Conservation (phyloP, 2,329 filamentous ascomycete species). For the Colletotrichum tropicale region DNA sequence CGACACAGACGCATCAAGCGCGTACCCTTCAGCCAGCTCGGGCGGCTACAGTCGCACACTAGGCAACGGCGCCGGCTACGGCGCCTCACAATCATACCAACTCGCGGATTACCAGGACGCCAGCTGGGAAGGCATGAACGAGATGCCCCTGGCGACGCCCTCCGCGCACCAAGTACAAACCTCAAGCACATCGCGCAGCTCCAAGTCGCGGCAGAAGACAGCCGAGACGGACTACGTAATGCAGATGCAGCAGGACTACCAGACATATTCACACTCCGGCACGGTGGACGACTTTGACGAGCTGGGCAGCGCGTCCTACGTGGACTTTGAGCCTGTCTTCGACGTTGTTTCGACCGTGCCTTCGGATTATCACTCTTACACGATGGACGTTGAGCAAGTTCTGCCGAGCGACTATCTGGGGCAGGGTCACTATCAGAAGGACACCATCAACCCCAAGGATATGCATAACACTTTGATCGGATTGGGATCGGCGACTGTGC, state of each 20-base stretch:
- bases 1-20: constrained; percentile 14
- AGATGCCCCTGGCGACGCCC: background rate
- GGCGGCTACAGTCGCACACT: constrained; percentile 8
- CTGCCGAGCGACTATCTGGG: constrained; percentile 1
- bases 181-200: background rate
- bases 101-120: constrained; percentile 7
- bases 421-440: constrained; percentile 7
- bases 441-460: constrained; percentile 17
- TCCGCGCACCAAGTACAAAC: background rate
- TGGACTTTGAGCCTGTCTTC: constrained; percentile 17
- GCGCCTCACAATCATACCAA: background rate
- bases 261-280: background rate
- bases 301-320: background rate
- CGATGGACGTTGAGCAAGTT: constrained; percentile 11
- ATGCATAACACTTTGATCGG: constrained; percentile 15
- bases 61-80: background rate
- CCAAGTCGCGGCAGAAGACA: background rate
- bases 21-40: background rate
- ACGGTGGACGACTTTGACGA: constrained; percentile 12
- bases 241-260: constrained; percentile 4
- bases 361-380: constrained; percentile 17
- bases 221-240: background rate
- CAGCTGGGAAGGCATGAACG: constrained; percentile 4
- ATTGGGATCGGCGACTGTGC: constrained; percentile 4
- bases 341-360: constrained; percentile 15